Evolutionary conservation across 1,284 basidiomycete genomes (phyloP).

Genomic region (Anthracocystis panici-leucophaei): DNA sequence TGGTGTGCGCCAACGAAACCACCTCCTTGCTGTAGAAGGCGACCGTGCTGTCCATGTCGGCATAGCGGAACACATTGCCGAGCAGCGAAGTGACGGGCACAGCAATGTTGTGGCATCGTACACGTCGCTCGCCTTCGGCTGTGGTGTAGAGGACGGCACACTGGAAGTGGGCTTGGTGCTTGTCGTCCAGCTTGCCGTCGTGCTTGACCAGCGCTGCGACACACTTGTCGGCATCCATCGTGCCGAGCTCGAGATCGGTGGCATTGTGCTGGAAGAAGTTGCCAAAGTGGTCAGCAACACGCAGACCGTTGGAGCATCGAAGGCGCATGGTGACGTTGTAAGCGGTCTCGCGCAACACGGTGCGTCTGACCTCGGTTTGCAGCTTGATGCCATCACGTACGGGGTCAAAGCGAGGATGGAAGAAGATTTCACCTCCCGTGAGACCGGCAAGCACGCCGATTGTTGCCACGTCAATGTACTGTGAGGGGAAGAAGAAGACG

Average conservation of each 20-base stretch:
- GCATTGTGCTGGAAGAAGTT: constrained; percentile 83
- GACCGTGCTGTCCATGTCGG: constrained; percentile 89
- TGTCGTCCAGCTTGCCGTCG: constrained; percentile 78
- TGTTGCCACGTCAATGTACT: constrained; percentile 87
- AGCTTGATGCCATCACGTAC: constrained; percentile 79
- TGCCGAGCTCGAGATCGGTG: constrained; percentile 84
- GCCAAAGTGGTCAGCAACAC: constrained; percentile 80
- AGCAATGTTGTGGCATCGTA: constrained; percentile 86
- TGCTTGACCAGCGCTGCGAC: constrained; percentile 79
- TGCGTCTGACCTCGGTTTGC: constrained; percentile 79
- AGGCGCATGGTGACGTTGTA: constrained; percentile 86
- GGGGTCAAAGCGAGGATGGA: constrained; percentile 88
- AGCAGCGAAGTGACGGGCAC: constrained; percentile 84
- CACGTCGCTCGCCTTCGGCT: constrained; percentile 81
- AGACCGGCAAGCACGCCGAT: constrained; percentile 78
- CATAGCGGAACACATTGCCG: constrained; percentile 90
- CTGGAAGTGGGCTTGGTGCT: constrained; percentile 85
- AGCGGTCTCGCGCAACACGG: constrained; percentile 80
- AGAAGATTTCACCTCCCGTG: constrained; percentile 94
- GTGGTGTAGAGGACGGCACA: constrained; percentile 92
- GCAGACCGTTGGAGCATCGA: constrained; percentile 86
- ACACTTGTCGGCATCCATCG: constrained; percentile 84
- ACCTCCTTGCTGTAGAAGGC: constrained; percentile 80
- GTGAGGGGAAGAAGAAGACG: constrained; percentile 85
- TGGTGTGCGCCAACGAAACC: constrained; percentile 79